Conservation (phyloP, 345 rosid genomes). For the Pistacia integerrima region DNA sequence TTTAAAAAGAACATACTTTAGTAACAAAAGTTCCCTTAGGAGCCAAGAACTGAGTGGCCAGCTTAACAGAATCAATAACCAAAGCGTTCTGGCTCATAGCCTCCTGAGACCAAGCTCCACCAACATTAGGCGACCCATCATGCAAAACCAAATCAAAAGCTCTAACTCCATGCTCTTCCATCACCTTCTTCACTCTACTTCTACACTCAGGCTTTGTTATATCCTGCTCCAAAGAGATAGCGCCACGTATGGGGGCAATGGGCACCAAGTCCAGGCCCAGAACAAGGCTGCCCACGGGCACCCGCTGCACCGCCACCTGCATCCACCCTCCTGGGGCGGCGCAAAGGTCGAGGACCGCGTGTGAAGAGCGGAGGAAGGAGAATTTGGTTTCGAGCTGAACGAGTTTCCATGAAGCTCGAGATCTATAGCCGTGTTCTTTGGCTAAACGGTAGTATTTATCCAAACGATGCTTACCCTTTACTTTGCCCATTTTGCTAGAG, state of each 20-base stretch:
- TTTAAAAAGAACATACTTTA: slow-evolving; percentile 25
- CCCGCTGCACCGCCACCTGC: slow-evolving; percentile 92
- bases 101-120: slow-evolving; percentile 95
- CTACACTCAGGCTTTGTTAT: slow-evolving; percentile 79
- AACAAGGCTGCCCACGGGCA: slow-evolving; percentile 86
- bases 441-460: slow-evolving; percentile 83
- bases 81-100: slow-evolving; percentile 88
- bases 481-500: slow-evolving; percentile 54
- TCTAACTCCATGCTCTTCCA: slow-evolving; percentile 60
- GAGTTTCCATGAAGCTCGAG: slow-evolving; percentile 92
- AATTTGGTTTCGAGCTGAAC: slow-evolving; percentile 76
- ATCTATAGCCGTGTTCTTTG: slow-evolving; percentile 92
- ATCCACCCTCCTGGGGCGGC: slow-evolving; percentile 99
- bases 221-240: slow-evolving; percentile 71
- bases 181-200: slow-evolving; percentile 60
- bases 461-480: slow-evolving; percentile 79
- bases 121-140: slow-evolving; percentile 93
- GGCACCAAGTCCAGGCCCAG: slow-evolving; percentile 84
- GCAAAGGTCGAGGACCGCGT: slow-evolving; percentile 87
- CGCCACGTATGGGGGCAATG: slow-evolving; percentile 71
- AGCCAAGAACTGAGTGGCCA: slow-evolving; percentile 84
- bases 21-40: slow-evolving; percentile 78
- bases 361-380: slow-evolving; percentile 63
- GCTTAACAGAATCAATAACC: slow-evolving; percentile 80
- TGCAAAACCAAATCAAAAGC: slow-evolving; percentile 83